Evolutionary conservation across 2,329 filamentous ascomycete species (phyloP), one percentile per base, ranked within the genome.

Genomic region (Raffaelea albimanens): DNA sequence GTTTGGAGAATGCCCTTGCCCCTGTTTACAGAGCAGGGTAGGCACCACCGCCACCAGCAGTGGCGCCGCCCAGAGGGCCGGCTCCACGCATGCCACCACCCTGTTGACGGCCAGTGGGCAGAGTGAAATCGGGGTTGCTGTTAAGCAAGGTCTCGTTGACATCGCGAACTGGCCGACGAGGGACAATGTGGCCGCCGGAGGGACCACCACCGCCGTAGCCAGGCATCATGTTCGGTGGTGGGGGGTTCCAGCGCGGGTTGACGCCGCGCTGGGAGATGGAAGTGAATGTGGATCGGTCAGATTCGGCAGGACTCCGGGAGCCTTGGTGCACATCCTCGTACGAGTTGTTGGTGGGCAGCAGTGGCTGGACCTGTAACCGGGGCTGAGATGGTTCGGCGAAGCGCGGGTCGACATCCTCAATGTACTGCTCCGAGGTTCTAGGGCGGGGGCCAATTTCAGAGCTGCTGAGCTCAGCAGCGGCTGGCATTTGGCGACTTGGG

Each of bases 321-420:
- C 75, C 75, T 47, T 60, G 54, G 53, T 63, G 48, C 58, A 62
- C 53, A 61, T 63, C 62, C 44, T 63, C 60, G 55, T 62, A 61
- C 33, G 56, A 53, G 54, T 55, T 57, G 50, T 56, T 55, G 40
- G 55, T 40, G 29, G 57, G 55, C 40, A 59, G 61, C 51, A 51
- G 55, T 45, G 54, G 50, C 58, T 59, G 39, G 40, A 29, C 8
- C 13, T 42, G 40, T 7, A n/a, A 25, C 31, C 31, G 45, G 58
- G 47, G 62, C 55, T 33, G 63, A 53, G 45, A 59, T 50, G 59
- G 63, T 48, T 79, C 75, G 31, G 81, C 85, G 59, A 96, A 97
- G 48, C 82, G 85, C 40, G 91, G 89, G 55, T 95, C 89, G 13
- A 95, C 80, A 62, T 97, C 91, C 71, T 97, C 93, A 60, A 94